Evolutionary conservation across 768 basidiomycete genomes (phyloP).

Genomic region (Mycena amicta): DNA sequence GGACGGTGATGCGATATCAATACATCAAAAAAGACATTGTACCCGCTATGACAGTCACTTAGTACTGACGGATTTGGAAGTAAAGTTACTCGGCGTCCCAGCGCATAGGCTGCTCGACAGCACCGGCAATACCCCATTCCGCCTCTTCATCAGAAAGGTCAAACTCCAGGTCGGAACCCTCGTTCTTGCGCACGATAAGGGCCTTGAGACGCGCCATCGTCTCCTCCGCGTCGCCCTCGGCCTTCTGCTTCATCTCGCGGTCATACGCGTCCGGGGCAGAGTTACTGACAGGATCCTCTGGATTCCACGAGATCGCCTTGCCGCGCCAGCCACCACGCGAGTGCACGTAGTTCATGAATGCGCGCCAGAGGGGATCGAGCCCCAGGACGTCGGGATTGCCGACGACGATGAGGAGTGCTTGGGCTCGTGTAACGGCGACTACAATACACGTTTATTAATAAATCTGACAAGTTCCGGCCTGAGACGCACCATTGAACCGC

Average conservation of each 20-base stretch:
- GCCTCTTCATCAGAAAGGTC: constrained; percentile 22
- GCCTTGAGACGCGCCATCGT: constrained; percentile 24
- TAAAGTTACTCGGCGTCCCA: neutral
- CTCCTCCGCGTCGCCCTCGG: constrained; percentile 25
- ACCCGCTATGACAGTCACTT: neutral
- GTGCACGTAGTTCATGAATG: constrained; percentile 62
- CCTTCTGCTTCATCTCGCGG: constrained; percentile 11
- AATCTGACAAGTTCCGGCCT: constrained; percentile 1
- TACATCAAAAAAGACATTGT: neutral
- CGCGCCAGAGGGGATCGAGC: constrained; percentile 64
- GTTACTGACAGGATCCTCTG: constrained; percentile 32
- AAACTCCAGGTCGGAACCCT: constrained; percentile 23
- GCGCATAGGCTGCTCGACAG: neutral
- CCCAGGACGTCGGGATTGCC: constrained; percentile 62
- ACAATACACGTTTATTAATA: neutral
- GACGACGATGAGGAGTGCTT: constrained; percentile 60
- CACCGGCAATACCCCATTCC: constrained; percentile 3
- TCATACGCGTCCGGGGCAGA: constrained; percentile 12
- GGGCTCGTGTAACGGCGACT: constrained; percentile 66
- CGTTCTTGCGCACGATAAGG: constrained; percentile 19
- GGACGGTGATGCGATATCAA: neutral
- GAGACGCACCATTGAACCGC: constrained; percentile 56
- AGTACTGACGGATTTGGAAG: neutral
- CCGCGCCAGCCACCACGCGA: constrained; percentile 58
- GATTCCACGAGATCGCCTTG: constrained; percentile 53